Conservation (phyloP, 176 grass and related monocot genomes). For the Eragrostis nindensis region DNA sequence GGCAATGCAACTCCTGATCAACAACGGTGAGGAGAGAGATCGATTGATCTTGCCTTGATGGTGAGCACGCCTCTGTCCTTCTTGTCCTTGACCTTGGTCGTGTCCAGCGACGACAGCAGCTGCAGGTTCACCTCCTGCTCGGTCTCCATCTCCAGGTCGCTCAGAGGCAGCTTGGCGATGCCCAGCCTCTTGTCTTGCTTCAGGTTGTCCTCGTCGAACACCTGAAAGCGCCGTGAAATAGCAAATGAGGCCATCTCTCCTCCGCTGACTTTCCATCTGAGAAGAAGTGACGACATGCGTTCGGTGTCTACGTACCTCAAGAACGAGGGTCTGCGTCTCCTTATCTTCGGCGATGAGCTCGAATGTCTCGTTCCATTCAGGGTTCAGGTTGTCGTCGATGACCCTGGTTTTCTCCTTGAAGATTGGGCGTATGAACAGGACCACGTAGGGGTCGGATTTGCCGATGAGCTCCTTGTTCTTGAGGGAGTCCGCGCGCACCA, state of each 20-base stretch:
- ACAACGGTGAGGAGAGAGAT: not conserved
- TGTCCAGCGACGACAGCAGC: constrained; percentile 88
- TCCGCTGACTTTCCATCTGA: not conserved
- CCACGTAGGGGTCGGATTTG: constrained; percentile 95
- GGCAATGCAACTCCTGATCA: not conserved
- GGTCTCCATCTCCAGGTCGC: constrained; percentile 57
- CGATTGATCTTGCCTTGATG: constrained; percentile 57
- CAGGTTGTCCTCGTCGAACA: constrained; percentile 91
- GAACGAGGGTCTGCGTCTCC: constrained; percentile 83
- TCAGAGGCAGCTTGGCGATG: constrained; percentile 71
- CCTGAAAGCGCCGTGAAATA: constrained; percentile 38
- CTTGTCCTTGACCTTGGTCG: constrained; percentile 97
- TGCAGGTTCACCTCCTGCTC: constrained; percentile 78
- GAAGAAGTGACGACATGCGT: not conserved
- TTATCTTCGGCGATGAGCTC: constrained; percentile 82
- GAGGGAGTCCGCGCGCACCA: constrained; percentile 71
- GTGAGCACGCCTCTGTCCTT: constrained; percentile 84
- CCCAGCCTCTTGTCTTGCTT: constrained; percentile 97
- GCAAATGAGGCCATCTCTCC: not conserved
- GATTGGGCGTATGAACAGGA: constrained; percentile 86
- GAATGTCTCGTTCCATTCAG: constrained; percentile 91
- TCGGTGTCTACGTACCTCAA: constrained; percentile 58
- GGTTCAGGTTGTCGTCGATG: constrained; percentile 88
- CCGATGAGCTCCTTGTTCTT: constrained; percentile 97
- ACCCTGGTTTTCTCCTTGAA: constrained; percentile 92